These are phyloP conservation scores for Pseudoturritis turrita DNA, from an alignment of 345 rosid species.

Conservation along the genomic window DNA sequence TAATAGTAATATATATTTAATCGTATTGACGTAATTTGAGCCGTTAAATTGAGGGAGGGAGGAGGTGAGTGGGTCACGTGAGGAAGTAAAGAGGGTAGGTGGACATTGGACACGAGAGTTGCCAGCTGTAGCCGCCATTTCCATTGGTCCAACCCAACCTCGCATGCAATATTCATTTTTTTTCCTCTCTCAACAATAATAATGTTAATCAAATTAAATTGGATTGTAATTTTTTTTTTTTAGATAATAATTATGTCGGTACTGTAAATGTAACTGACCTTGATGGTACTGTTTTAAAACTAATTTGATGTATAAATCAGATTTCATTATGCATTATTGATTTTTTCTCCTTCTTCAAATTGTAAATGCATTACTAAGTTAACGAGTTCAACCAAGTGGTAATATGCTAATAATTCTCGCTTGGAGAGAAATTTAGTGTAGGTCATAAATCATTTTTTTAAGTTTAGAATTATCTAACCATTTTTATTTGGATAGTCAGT, in stretches of 20 bases:
- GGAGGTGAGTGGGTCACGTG: slow-evolving; percentile 31
- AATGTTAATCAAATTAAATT: too few relatives aligned
- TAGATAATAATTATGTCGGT: neutral
- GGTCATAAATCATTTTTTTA: too few relatives aligned
- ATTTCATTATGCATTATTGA: neutral
- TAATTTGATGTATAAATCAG: neutral
- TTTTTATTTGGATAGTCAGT: too few relatives aligned
- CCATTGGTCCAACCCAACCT: slow-evolving; percentile 15
- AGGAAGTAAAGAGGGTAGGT: slow-evolving; percentile 21
- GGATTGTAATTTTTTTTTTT: neutral
- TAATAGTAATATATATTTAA: neutral
- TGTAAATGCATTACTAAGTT: too few relatives aligned
- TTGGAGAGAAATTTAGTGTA: too few relatives aligned
- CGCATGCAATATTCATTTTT: slow-evolving; percentile 6
- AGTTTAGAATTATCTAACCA: too few relatives aligned
- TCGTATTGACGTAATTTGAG: neutral
- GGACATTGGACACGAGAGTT: neutral
- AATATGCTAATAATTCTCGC: too few relatives aligned
- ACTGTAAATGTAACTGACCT: neutral
- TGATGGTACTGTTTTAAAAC: neutral
- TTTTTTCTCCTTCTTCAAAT: too few relatives aligned
- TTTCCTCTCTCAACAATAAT: neutral
- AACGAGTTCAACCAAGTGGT: too few relatives aligned
- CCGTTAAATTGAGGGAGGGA: slow-evolving; percentile 8
- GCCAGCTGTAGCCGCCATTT: slow-evolving; percentile 32